phyloP scores from a whole-genome alignment of 768 basidiomycete genomes.

The Mycena galopus region DNA sequence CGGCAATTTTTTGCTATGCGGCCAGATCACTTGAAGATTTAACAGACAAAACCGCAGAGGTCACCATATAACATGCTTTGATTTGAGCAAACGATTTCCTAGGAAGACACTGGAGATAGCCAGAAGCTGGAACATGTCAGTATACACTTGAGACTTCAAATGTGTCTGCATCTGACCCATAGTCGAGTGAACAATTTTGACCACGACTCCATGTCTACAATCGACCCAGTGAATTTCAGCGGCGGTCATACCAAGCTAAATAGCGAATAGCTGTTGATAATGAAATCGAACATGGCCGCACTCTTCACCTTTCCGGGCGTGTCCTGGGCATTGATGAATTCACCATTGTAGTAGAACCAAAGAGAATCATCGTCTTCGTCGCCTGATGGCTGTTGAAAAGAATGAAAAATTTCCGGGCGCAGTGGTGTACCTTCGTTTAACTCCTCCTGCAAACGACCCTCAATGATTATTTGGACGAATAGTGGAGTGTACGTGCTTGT shows the following conservation, averaged over 20 bases:
- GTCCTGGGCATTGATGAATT: neutral
- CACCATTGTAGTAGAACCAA: neutral
- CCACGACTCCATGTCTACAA: neutral
- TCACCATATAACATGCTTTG: neutral
- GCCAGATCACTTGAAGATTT: neutral
- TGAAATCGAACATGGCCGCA: neutral
- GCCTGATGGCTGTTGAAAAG: neutral
- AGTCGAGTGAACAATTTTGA: neutral
- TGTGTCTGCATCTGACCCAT: neutral
- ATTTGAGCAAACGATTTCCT: neutral
- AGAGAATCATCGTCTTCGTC: neutral
- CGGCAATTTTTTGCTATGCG: neutral
- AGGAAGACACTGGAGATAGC: neutral
- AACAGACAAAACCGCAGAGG: neutral
- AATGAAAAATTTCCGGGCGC: neutral
- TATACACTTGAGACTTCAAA: neutral
- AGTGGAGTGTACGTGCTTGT: neutral
- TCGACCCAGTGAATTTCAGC: neutral
- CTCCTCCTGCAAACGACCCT: neutral
- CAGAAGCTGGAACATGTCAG: neutral
- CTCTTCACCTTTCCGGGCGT: neutral
- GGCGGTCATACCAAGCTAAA: neutral
- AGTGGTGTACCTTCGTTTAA: neutral
- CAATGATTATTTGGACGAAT: neutral
- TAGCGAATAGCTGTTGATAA: neutral